These are phyloP conservation scores for Fennellomyces sp. DNA, from an alignment of 371 early-diverging fungal species.

Conservation along the genomic window DNA sequence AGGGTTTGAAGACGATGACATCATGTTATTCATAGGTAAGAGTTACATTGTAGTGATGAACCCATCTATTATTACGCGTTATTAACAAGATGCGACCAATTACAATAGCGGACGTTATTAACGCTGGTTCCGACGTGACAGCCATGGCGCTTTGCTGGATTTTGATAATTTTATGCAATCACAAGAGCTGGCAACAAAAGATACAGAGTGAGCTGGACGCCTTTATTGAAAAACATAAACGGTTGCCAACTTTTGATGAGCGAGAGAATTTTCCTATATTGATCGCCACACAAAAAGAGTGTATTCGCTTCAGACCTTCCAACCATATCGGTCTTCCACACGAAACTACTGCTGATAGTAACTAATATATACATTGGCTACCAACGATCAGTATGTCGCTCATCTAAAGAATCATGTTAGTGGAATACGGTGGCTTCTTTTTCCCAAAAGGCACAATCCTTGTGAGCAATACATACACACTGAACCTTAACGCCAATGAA, in stretches of 20 bases:
- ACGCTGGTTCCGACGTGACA: not conserved
- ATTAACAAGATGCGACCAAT: not conserved
- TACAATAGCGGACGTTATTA: not conserved
- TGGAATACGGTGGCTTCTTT: too few relatives aligned
- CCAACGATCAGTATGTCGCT: too few relatives aligned
- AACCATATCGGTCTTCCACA: constrained; percentile 10
- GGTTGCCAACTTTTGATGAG: not conserved
- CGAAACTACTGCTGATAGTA: too few relatives aligned
- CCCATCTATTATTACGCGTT: not conserved
- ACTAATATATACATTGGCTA: too few relatives aligned
- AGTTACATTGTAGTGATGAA: not conserved
- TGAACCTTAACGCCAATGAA: too few relatives aligned
- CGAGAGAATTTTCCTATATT: constrained; percentile 6
- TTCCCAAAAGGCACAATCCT: too few relatives aligned
- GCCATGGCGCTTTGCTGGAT: not conserved
- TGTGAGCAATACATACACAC: too few relatives aligned
- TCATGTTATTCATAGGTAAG: constrained; percentile 20
- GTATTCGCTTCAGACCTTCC: constrained; percentile 4
- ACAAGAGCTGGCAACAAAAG: not conserved
- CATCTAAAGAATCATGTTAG: too few relatives aligned
- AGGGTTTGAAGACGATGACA: constrained; percentile 15
- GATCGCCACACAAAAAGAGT: constrained; percentile 1
- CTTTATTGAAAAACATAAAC: not conserved
- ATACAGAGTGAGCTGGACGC: not conserved
- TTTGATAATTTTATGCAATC: not conserved